Conservation (phyloP, 306 rosid genomes). For the Crotalaria pallida region DNA sequence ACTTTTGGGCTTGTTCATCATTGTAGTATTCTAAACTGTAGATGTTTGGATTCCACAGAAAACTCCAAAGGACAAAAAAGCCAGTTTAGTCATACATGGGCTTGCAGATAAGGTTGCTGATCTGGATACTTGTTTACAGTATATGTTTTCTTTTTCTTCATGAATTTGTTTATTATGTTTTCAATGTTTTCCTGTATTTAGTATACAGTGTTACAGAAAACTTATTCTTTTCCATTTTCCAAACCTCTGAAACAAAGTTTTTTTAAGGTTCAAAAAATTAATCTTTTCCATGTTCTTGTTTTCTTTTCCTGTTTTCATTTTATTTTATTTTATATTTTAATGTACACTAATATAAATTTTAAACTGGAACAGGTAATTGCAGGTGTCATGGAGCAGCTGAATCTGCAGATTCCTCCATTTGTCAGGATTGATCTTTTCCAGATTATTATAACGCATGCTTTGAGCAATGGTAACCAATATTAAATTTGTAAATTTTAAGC, state of each 20-base stretch:
- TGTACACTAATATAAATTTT: conserved; percentile 10
- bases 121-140: conserved; percentile 10
- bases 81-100: conserved; percentile 84
- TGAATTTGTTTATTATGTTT: neutral
- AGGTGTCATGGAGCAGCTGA: conserved; percentile 74
- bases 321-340: neutral
- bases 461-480: conserved; percentile 63
- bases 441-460: conserved; percentile 62
- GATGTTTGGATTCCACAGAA: conserved; percentile 52
- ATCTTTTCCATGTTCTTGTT: neutral
- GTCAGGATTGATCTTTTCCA: conserved; percentile 90
- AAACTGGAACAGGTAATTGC: conserved; percentile 64
- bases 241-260: neutral
- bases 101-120: conserved; percentile 77
- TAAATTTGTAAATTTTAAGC: conserved; percentile 19
- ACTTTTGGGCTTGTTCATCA: conserved; percentile 3
- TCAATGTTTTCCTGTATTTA: neutral
- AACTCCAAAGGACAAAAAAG: conserved; percentile 97
- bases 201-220: neutral
- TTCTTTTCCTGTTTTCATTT: neutral
- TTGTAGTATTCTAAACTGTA: conserved; percentile 24
- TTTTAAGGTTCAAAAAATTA: neutral
- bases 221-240: neutral
- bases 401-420: conserved; percentile 79
- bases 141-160: neutral